Evolutionary conservation across 129 eudicot species (phyloP).

Genomic region (Pseudognaphalium luteoalbum): DNA sequence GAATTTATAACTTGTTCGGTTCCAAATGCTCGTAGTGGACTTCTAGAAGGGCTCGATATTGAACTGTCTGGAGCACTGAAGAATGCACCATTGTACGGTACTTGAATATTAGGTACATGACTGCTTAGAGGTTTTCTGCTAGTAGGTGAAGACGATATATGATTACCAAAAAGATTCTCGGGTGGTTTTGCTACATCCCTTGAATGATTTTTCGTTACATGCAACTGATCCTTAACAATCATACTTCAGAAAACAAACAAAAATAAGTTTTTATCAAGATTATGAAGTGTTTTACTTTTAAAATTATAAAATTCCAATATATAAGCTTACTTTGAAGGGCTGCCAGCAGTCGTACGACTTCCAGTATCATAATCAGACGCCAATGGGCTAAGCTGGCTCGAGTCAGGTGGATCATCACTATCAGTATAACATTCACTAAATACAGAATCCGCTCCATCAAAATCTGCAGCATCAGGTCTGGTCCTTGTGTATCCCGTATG

Average conservation of each 20-base stretch:
- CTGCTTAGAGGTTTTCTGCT: conserved; percentile 61
- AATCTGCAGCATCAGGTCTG: conserved; percentile 63
- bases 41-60: conserved; percentile 96
- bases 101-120: conserved; percentile 70
- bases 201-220: conserved; percentile 36
- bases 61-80: conserved; percentile 97
- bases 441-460: conserved; percentile 66
- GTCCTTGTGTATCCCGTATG: conserved; percentile 63
- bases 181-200: conserved; percentile 56
- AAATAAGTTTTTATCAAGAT: conserved; percentile 13
- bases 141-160: conserved; percentile 55
- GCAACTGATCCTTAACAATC: conserved; percentile 56
- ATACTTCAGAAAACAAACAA: conserved; percentile 47
- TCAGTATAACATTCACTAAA: conserved; percentile 79
- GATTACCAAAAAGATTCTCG: conserved; percentile 46
- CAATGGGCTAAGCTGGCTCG: conserved; percentile 77
- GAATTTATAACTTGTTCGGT: conserved; percentile 63
- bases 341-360: conserved; percentile 68
- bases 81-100: conserved; percentile 62
- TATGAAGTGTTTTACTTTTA: not conserved
- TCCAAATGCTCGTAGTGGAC: conserved; percentile 74
- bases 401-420: conserved; percentile 91
- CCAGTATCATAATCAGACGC: conserved; percentile 79
- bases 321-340: conserved; percentile 77
- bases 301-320: not conserved